Base-by-base conservation (phyloP, 139 green algal species). In the Zygnema circumcarinatum region DNA sequence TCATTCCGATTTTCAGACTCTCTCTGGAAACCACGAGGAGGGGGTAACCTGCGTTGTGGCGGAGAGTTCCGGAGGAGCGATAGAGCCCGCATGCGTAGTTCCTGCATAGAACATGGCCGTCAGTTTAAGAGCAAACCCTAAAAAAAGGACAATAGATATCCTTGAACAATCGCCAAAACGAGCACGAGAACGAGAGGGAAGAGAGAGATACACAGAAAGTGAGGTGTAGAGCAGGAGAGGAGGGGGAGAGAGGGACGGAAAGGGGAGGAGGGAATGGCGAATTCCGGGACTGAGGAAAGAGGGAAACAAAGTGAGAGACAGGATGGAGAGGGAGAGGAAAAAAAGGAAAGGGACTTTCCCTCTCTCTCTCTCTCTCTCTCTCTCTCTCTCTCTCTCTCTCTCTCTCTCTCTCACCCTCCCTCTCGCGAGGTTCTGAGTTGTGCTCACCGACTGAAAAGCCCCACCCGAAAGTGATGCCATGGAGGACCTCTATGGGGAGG, bases 381-480 rank as follows among this genome's bases (percentile, higher is more conserved):
- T n/a, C n/a, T n/a, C n/a, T n/a, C n/a, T n/a, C n/a, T n/a, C n/a
- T n/a, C n/a, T n/a, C n/a, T n/a, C n/a, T n/a, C n/a, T n/a, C n/a
- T n/a, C n/a, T n/a, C n/a, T n/a, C n/a, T n/a, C n/a, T n/a, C n/a
- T n/a, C n/a, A n/a, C n/a, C n/a, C n/a, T n/a, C n/a, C n/a, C n/a
- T n/a, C n/a, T n/a, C n/a, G n/a, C n/a, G n/a, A n/a, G n/a, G n/a
- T n/a, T n/a, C n/a, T n/a, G n/a, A n/a, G n/a, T n/a, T n/a, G n/a
- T 62, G 16, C 69, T 41, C 16, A 85, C 90, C 90, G 0, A 89
- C 78, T 1, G 41, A 79, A 38, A 53, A 93, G 67, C 62, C 84
- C 38, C 92, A 92, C 1, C 80, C 90, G 69, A 93, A 93, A 32
- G 90, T 93, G 35, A 84, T 16, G 3, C 90, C 90, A 25, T 93